Evolutionary conservation across 352 stramenopile genomes (phyloP), one percentile per base, ranked within the genome.

Genomic region (Phytopythium delawarense): DNA sequence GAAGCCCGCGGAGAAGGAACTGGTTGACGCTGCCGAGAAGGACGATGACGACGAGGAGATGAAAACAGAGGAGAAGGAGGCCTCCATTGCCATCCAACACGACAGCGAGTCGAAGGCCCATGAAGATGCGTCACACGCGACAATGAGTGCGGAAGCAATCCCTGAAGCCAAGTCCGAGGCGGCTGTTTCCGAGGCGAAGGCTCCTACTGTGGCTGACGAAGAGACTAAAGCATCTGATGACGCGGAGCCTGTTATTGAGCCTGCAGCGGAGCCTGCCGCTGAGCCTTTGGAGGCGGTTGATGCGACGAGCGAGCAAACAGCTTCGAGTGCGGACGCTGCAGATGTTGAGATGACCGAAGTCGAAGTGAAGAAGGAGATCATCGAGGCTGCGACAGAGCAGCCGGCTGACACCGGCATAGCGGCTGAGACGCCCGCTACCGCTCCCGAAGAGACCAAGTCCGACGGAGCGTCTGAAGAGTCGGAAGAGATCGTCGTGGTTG

Each of bases 281-380:
- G 42, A 37, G 30, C 45, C 52, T 2, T 35, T 20, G n/a, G 34
- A 57, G 0, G 52, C 57, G 20, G 52, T 15, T 54, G 48, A n/a
- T 5, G 37, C 62, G 30, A 49, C 20, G 20, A 28, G 21, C 42
- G 42, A 49, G 0, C 15, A 49, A 21, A 4, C 42, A 5, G 18
- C 15, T 16, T 49, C 42, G 7, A 49, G 42, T 18, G 46, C 54
- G 12, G 34, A 58, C 16, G 13, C 40, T 13, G 35, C 20, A 15
- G 42, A 58, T 59, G 51, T 25, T 53, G 50, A 50, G 12, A 61
- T 52, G 55, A 42, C 39, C 7, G 42, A 54, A n/a, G 59, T 73
- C 40, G 58, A 68, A 11, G 51, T 70, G 18, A 70, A 70, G 50
- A 60, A 74, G 44, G 61, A 71, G 34, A 58, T 64, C 25, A 61